These are phyloP conservation scores for Pseudogymnoascus sp. DNA, from an alignment of 2,329 filamentous ascomycete genomes.

Conservation along the genomic window DNA sequence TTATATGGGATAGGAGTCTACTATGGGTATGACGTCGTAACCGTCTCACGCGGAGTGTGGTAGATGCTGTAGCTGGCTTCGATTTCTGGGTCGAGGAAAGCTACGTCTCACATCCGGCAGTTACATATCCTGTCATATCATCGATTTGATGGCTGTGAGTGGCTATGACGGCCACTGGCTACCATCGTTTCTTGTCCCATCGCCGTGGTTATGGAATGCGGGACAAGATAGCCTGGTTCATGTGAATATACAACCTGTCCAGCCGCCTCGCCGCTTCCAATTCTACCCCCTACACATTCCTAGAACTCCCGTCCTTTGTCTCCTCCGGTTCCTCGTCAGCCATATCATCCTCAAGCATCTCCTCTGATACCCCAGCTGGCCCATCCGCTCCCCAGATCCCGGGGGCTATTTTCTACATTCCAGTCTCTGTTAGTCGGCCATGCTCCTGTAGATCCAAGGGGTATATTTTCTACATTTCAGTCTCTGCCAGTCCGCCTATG, in stretches of 20 bases:
- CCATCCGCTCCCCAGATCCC: neutral
- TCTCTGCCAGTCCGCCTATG: neutral
- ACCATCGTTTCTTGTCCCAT: neutral
- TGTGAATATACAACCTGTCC: neutral
- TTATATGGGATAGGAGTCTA: neutral
- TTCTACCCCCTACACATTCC: neutral
- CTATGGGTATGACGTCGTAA: neutral
- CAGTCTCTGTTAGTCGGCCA: neutral
- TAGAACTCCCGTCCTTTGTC: neutral
- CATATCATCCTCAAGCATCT: conserved; percentile 39
- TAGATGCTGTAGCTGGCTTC: neutral
- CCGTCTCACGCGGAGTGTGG: neutral
- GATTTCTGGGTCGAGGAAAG: neutral
- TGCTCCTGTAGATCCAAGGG: no score
- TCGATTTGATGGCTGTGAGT: neutral
- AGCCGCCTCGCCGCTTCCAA: neutral
- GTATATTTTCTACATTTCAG: neutral
- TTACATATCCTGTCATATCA: neutral
- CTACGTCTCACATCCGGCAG: neutral
- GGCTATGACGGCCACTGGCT: neutral
- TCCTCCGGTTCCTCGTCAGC: neutral
- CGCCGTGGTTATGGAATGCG: neutral
- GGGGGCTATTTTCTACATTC: neutral
- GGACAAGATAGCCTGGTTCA: neutral
- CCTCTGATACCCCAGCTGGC: conserved; percentile 37